Evolutionary conservation across 1,284 basidiomycete genomes (phyloP).

Genomic region (Cronartium quercuum): DNA sequence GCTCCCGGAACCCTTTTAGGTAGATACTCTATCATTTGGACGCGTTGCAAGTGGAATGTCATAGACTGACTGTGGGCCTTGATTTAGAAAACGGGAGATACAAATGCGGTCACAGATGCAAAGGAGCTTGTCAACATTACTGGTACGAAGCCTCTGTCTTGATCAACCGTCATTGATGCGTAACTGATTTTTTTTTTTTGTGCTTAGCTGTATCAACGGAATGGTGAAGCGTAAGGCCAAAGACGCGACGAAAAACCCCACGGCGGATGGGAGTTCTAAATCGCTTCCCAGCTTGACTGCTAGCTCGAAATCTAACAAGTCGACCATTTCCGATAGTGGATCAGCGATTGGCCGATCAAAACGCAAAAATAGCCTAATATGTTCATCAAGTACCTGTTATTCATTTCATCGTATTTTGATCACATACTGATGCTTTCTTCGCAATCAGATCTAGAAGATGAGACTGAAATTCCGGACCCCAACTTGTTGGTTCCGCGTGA

Average conservation of each 20-base stretch:
- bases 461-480: neutral
- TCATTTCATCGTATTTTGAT: too few relatives aligned
- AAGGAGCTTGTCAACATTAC: constrained; percentile 23
- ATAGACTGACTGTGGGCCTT: neutral
- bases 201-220: constrained; percentile 28
- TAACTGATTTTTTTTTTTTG: neutral
- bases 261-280: neutral
- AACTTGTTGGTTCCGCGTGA: neutral
- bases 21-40: neutral
- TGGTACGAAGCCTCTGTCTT: constrained; percentile 16
- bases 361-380: neutral
- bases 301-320: neutral
- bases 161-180: neutral
- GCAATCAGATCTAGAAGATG: neutral
- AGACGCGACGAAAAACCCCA: neutral
- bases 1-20: constrained; percentile 17
- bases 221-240: constrained; percentile 14
- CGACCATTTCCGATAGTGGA: neutral
- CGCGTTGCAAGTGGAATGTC: neutral
- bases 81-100: constrained; percentile 36
- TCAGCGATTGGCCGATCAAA: constrained; percentile 1
- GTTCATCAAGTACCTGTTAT: neutral
- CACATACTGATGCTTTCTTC: neutral
- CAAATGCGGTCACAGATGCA: constrained; percentile 37
- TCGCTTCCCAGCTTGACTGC: neutral